phyloP scores from a whole-genome alignment of 164 flowering plant species.

The Piper betle region DNA sequence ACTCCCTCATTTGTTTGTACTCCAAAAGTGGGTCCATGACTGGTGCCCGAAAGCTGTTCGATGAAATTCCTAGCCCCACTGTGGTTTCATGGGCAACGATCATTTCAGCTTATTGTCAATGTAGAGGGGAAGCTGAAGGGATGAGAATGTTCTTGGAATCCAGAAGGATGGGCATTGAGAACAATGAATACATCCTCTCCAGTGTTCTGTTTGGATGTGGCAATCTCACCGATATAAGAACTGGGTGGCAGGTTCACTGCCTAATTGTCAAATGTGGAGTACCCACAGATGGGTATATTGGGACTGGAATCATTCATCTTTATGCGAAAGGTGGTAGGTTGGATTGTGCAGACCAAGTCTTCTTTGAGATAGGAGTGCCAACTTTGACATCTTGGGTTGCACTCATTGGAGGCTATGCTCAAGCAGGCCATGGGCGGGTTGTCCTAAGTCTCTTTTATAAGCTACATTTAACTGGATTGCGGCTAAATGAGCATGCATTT shows the following conservation, averaged over 20 bases:
- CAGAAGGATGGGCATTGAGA: slow-evolving; percentile 14
- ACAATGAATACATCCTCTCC: slow-evolving; percentile 21
- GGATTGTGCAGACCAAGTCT: slow-evolving; percentile 15
- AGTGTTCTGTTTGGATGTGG: slow-evolving; percentile 31
- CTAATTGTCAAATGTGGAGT: slow-evolving; percentile 22
- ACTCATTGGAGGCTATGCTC: slow-evolving; percentile 27
- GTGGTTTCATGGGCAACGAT: slow-evolving; percentile 27
- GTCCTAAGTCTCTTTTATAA: slow-evolving; percentile 23
- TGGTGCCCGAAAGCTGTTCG: slow-evolving; percentile 22
- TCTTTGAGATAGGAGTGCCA: slow-evolving; percentile 17
- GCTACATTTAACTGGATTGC: slow-evolving; percentile 18
- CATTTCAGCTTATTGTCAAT: slow-evolving; percentile 18
- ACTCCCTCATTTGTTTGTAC: slow-evolving; percentile 32
- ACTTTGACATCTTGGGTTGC: slow-evolving; percentile 31
- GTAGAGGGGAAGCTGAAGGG: slow-evolving; percentile 23
- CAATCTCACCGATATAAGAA: slow-evolving; percentile 10
- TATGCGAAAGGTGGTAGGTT: slow-evolving; percentile 28
- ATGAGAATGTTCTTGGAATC: slow-evolving; percentile 20
- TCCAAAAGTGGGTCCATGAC: slow-evolving; percentile 25
- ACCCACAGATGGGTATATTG: slow-evolving; percentile 21
- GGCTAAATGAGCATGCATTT: slow-evolving; percentile 28
- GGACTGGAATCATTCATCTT: slow-evolving; percentile 21
- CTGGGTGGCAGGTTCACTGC: slow-evolving; percentile 28
- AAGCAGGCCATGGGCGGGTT: slow-evolving; percentile 17
- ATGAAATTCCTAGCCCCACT: slow-evolving; percentile 18